Evolutionary conservation across 179 eudicot species (phyloP), one percentile per base, ranked within the genome.

Genomic region (Nepenthes alata): DNA sequence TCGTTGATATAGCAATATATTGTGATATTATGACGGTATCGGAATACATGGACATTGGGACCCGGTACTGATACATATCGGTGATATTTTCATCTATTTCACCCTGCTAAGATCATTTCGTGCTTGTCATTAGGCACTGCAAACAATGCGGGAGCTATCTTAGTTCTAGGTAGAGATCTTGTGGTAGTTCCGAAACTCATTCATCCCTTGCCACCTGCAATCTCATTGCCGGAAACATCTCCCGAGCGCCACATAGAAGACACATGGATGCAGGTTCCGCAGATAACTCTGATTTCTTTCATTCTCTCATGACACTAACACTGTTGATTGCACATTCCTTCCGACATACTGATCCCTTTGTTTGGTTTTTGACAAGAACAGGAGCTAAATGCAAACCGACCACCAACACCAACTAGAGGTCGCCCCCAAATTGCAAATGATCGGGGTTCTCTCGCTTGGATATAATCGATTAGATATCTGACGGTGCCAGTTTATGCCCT

Each of bases 311-410:
- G 11, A 51, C 4, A 51, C 10, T 51, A 12, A 12, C 11, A 51
- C 4, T 11, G 3, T 10, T 10, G 49, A 11, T 47, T 51, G 37
- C 36, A 4, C 12, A 47, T 62, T 25, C 1, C 12, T 16, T 53
- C 47, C 14, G 36, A 11, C 39, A 54, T 11, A 13, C 37, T 11
- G 13, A 14, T 36, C 57, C 35, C 5, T 59, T 2, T 54, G 9
- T 35, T 71, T 54, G 25, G 35, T 59, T 52, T 63, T 65, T 38
- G 53, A 37, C 41, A 34, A 53, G 53, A 34, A 57, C 72, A 91
- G 97, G 97, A 91, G 74, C 94, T 91, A 35, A 91, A 91, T 80
- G 98, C 96, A 39, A 91, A 91, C 70, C 80, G 98, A 60, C 98
- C 98, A 70, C 81, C 91, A 54, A 91, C 98, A 66, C 98, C 96